Conservation (phyloP, 495 filamentous ascomycete genomes). For the Parmelia sp. region DNA sequence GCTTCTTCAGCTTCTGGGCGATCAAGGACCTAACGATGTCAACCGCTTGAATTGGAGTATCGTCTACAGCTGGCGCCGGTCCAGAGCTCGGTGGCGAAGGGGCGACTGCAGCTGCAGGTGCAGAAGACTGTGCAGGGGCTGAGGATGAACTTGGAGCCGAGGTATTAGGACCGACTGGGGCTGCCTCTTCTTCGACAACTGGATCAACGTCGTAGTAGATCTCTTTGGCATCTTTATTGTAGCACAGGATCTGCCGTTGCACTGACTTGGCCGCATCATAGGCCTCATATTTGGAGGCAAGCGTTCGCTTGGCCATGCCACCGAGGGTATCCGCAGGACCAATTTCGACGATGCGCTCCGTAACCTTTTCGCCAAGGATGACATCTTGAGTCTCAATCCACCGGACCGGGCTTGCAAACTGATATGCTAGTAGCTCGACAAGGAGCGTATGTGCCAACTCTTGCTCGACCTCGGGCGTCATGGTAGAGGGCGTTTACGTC, state of each 20-base stretch:
- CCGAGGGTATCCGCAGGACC: conserved; percentile 97
- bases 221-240: conserved; percentile 98
- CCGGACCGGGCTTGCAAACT: conserved; percentile 96
- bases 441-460: conserved; percentile 96
- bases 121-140: conserved; percentile 38
- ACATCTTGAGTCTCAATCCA: conserved; percentile 99
- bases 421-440: conserved; percentile 96
- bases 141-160: conserved; percentile 34
- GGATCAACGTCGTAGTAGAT: conserved; percentile 99
- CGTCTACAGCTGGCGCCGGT: conserved; percentile 81
- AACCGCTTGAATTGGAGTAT: conserved; percentile 77
- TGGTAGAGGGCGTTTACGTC: conserved; percentile 46
- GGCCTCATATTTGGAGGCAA: conserved; percentile 97
- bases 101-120: conserved; percentile 46
- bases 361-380: conserved; percentile 88
- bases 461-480: conserved; percentile 98
- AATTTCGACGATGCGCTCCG: conserved; percentile 95
- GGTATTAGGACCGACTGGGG: conserved; percentile 43
- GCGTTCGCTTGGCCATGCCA: conserved; percentile 92
- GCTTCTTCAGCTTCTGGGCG: conserved; percentile 98
- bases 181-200: conserved; percentile 77
- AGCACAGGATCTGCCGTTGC: conserved; percentile 95
- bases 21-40: conserved; percentile 87
- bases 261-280: conserved; percentile 95
- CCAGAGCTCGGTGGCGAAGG: conserved; percentile 65